These are phyloP conservation scores for Poa annua DNA, from an alignment of 176 grass and related monocot genomes.

Conservation along the genomic window DNA sequence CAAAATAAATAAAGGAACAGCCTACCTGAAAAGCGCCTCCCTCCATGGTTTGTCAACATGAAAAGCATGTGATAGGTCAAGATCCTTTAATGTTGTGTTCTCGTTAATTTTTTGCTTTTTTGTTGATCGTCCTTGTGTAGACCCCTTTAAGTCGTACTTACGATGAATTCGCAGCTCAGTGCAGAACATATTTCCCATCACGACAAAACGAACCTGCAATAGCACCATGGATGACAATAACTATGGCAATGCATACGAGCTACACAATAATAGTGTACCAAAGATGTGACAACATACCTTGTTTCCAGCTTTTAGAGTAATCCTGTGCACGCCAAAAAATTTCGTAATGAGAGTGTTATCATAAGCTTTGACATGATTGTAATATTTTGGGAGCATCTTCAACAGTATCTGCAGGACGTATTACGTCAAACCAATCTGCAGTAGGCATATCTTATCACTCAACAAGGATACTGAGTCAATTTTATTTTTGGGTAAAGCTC, in stretches of 20 bases:
- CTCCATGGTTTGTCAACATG: slow-evolving; percentile 95
- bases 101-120: slow-evolving; percentile 86
- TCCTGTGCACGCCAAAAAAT: slow-evolving; percentile 93
- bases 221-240: slow-evolving; percentile 39
- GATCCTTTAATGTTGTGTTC: slow-evolving; percentile 86
- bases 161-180: slow-evolving; percentile 90
- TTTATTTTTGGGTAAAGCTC: slow-evolving; percentile 37
- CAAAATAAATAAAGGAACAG: slow-evolving; percentile 28
- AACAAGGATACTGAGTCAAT: slow-evolving; percentile 27
- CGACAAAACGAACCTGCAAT: slow-evolving; percentile 89
- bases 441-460: slow-evolving; percentile 59
- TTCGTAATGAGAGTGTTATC: slow-evolving; percentile 99
- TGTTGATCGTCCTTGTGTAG: slow-evolving; percentile 86
- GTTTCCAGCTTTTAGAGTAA: slow-evolving; percentile 74
- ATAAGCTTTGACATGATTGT: slow-evolving; percentile 96
- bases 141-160: slow-evolving; percentile 96
- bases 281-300: slow-evolving; percentile 62
- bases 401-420: slow-evolving; percentile 86
- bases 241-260: slow-evolving; percentile 12
- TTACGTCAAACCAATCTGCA: slow-evolving; percentile 72
- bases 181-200: slow-evolving; percentile 99
- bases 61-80: slow-evolving; percentile 91
- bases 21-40: slow-evolving; percentile 85
- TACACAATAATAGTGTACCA: slow-evolving; percentile 30
- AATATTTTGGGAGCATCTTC: slow-evolving; percentile 99